These are phyloP conservation scores for Populus tremula DNA, from an alignment of 345 rosid species.

Conservation along the genomic window DNA sequence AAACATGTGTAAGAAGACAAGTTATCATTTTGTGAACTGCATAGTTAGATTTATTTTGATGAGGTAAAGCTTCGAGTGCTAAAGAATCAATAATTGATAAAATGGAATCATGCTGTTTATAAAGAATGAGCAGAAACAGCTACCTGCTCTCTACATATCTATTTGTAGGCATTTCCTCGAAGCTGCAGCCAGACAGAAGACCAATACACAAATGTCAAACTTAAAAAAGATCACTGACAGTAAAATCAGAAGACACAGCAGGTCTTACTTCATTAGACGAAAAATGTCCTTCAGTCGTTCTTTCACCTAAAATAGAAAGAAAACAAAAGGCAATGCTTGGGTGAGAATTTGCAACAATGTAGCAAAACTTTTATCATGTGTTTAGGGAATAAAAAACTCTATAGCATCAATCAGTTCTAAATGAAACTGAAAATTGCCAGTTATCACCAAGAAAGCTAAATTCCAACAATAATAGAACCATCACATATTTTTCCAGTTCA, in stretches of 20 bases:
- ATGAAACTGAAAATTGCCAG: neutral
- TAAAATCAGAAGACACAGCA: neutral
- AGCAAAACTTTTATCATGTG: neutral
- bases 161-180: slow-evolving; percentile 97
- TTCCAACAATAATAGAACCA: neutral
- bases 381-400: neutral
- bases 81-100: slow-evolving; percentile 10
- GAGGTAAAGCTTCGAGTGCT: neutral
- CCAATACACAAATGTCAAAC: slow-evolving; percentile 11
- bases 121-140: slow-evolving; percentile 5
- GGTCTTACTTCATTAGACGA: slow-evolving; percentile 69
- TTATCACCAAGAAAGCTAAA: neutral
- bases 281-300: slow-evolving; percentile 78
- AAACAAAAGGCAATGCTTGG: neutral
- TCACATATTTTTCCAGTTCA: neutral
- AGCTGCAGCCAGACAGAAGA: slow-evolving; percentile 46
- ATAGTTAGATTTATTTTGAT: neutral
- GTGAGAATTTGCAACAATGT: neutral
- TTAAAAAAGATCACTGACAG: neutral
- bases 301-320: slow-evolving; percentile 52
- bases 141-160: slow-evolving; percentile 95
- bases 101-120: neutral
- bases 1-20: neutral
- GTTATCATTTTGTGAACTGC: neutral
- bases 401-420: neutral